phyloP scores from a whole-genome alignment of 2,329 filamentous ascomycete species.

The Hypocreales sp. region DNA sequence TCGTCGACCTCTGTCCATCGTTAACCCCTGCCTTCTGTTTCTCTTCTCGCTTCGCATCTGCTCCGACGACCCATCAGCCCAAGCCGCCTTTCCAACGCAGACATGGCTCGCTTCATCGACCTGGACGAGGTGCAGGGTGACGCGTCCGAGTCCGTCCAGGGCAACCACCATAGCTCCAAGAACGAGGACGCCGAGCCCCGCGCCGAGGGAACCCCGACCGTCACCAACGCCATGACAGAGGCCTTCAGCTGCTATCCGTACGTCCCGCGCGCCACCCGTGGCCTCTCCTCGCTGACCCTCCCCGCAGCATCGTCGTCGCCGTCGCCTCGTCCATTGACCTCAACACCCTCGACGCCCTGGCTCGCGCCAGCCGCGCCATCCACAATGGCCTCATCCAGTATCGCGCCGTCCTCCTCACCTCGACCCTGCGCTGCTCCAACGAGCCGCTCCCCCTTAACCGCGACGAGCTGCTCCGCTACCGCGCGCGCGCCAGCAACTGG shows the following conservation, averaged over 20 bases:
- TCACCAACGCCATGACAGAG: constrained; percentile 9
- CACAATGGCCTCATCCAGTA: constrained; percentile 66
- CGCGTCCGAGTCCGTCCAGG: constrained; percentile 2
- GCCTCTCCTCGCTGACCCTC: neutral
- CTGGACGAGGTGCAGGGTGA: constrained; percentile 5
- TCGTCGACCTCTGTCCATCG: neutral
- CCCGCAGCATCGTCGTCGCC: constrained; percentile 56
- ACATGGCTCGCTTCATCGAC: constrained; percentile 11
- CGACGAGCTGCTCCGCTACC: constrained; percentile 40
- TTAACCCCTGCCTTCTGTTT: neutral
- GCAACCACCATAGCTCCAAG: neutral
- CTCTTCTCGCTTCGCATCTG: no score
- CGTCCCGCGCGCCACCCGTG: neutral
- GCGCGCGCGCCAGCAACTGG: constrained; percentile 40
- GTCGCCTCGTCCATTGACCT: constrained; percentile 70
- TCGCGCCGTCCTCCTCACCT: constrained; percentile 53
- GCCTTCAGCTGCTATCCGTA: constrained; percentile 23
- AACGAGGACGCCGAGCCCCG: neutral
- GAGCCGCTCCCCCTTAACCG: constrained; percentile 42
- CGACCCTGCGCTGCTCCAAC: constrained; percentile 68
- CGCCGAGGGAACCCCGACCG: no score
- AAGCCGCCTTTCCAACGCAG: neutral
- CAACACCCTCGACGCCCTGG: constrained; percentile 72
- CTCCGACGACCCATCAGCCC: no score
- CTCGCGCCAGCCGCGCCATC: constrained; percentile 67